Base-by-base conservation (phyloP, 2,329 filamentous ascomycete genomes). In the Sclerotinia trifoliorum region DNA sequence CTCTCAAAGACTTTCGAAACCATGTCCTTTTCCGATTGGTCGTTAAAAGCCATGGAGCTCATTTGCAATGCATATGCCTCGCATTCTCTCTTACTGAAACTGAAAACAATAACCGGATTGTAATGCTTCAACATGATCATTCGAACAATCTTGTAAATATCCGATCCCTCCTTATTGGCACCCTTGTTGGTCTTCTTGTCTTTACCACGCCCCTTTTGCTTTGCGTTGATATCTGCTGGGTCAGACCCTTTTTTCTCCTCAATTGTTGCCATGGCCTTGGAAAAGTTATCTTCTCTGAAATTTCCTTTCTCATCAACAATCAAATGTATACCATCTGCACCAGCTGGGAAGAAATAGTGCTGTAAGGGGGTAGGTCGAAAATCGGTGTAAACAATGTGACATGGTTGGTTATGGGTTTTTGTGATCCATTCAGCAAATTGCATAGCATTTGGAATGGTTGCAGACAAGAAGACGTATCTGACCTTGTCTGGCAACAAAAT, bases 381-480 rank as follows among this genome's bases (percentile, higher is more conserved):
- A 80, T 99, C 94, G 65, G 95, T 99, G 80, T 99, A 99, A 3
- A 99, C 95, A 71, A 99, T 96, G 83, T 99, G 96, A 74, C 95
- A 99, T 8, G 95, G 94, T 77, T 99, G 96, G 73, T 92, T 91
- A 79, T 99, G 96, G 68, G 94, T 98, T 81, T 98, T 98, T 74
- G 92, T 93, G 75, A 99, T 96, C 95, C 95, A 99, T 79, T 99
- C 94, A 74, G 95, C 95, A 76, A 99, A 99, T 79, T 99, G 95
- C 87, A 98, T 97, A 65, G 95, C 94, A 78, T 99, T 99, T 66
- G 95, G 95, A 71, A 99, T 99, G 2, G 96, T 99, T 71, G 95
- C 95, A 44, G 96, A 99, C 70, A 99, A 83, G 80, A 99, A 99
- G 67, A 99, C 96, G 77, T 98, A 99, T 81, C 93, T 91, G 73